phyloP scores from a whole-genome alignment of 306 rosid genomes.

The Abrus precatorius region DNA sequence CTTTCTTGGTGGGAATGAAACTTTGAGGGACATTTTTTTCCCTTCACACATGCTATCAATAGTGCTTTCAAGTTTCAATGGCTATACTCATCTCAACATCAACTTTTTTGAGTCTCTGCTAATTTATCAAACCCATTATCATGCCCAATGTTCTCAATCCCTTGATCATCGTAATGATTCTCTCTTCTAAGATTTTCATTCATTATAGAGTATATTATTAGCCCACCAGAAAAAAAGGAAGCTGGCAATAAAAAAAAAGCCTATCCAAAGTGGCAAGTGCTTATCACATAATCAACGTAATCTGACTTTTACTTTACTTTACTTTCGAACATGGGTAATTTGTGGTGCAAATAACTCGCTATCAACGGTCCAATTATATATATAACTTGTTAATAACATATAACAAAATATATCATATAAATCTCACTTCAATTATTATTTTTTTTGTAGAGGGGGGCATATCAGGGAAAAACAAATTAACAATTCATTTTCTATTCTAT shows the following conservation, averaged over 20 bases:
- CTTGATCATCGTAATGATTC: slow-evolving; percentile 64
- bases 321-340: slow-evolving; percentile 46
- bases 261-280: slow-evolving; percentile 51
- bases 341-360: slow-evolving; percentile 45
- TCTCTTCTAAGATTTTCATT: slow-evolving; percentile 57
- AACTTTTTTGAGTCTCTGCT: slow-evolving; percentile 64
- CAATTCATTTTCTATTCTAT: slow-evolving; percentile 29
- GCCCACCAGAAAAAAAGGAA: slow-evolving; percentile 45
- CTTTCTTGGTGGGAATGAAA: slow-evolving; percentile 84
- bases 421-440: not conserved
- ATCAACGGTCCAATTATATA: slow-evolving; percentile 6
- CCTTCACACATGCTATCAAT: slow-evolving; percentile 68
- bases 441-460: not conserved
- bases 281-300: slow-evolving; percentile 52
- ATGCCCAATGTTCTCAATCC: slow-evolving; percentile 56
- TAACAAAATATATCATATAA: slow-evolving; percentile 19
- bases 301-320: slow-evolving; percentile 42
- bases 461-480: not conserved
- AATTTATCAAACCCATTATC: slow-evolving; percentile 80
- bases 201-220: slow-evolving; percentile 50
- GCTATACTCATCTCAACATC: slow-evolving; percentile 74
- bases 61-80: slow-evolving; percentile 70
- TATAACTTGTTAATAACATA: not conserved
- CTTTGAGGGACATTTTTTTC: slow-evolving; percentile 50
- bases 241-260: slow-evolving; percentile 42